Base-by-base conservation (phyloP, 1,284 basidiomycete species). In the Ustilago hordei region DNA sequence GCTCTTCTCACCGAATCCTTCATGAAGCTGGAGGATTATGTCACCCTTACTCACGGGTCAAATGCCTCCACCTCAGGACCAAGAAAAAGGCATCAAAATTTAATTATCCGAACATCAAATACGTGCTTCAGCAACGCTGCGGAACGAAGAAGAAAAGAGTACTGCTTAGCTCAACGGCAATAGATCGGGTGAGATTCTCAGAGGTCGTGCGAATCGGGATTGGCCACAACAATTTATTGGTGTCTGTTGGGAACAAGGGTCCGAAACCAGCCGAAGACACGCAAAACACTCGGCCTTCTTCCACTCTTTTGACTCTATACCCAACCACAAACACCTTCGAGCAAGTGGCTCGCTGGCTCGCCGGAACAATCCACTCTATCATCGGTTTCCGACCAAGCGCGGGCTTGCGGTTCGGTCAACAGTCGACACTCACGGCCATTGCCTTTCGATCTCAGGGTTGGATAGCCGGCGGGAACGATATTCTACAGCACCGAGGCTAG, bases 211-310 rank as follows among this genome's bases (percentile, higher is more conserved):
- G 23, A 28, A 5, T 50, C 6, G 4, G 15, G 48, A 50, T 50
- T 31, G 48, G 48, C 48, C 28, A 0, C 48, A 34, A 50, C 48
- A 50, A 9, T 50, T 50, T 31, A 17, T 50, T 50, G 23, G n/a
- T 32, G 31, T 9, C 9, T 39, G 9, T 50, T 48, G 55, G 31
- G 36, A 36, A 61, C 12, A 35, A 65, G 63, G 55, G 63, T 71
- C 69, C 63, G 63, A 36, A 58, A 53, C 55, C 36, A 62, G 43
- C 69, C 63, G 69, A 59, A 50, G 48, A 32, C 13, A 31, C 48
- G 1, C 3, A 13, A 12, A 4, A 13, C 23, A 32, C 28, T 50
- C 6, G 52, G 31, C 52, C 32, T 28, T 9, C 15, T 32, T 17
- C n/a, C 23, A 34, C 43, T 43, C 35, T 19, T 15, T 31, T 28